Evolutionary conservation across 306 rosid species (phyloP).

Genomic region (Dalbergia cultrata): DNA sequence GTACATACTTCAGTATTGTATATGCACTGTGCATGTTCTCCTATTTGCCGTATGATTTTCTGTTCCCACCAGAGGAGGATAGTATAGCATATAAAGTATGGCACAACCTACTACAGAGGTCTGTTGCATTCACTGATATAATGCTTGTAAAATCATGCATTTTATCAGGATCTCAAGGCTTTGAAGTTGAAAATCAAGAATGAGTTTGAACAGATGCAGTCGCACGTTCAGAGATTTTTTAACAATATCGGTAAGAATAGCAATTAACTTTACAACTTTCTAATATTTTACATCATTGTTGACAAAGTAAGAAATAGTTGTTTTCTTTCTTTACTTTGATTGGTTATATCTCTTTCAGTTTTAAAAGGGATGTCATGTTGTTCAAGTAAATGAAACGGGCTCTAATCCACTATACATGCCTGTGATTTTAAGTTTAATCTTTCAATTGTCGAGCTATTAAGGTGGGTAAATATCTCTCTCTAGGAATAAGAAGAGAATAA

Average conservation of each 20-base stretch:
- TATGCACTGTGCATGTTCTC: not conserved
- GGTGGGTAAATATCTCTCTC: not conserved
- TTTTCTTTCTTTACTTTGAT: conserved; percentile 7
- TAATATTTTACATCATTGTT: conserved; percentile 10
- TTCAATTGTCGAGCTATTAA: not conserved
- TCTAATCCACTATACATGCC: not conserved
- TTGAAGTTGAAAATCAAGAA: conserved; percentile 64
- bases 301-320: conserved; percentile 6
- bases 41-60: not conserved
- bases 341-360: not conserved
- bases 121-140: conserved; percentile 8
- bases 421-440: not conserved
- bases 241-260: conserved; percentile 68
- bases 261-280: conserved; percentile 32
- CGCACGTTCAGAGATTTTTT: conserved; percentile 68
- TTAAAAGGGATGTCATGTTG: not conserved
- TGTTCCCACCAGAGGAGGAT: not conserved
- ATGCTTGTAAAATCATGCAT: conserved; percentile 27
- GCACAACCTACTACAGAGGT: not conserved
- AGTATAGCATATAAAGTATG: not conserved
- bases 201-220: conserved; percentile 76
- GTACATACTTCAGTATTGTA: not conserved
- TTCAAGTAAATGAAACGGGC: conserved; percentile 6
- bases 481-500: conserved; percentile 6
- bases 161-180: conserved; percentile 77